These are phyloP conservation scores for Ustilago xerochloae DNA, from an alignment of 1,284 basidiomycete genomes.

Conservation along the genomic window DNA sequence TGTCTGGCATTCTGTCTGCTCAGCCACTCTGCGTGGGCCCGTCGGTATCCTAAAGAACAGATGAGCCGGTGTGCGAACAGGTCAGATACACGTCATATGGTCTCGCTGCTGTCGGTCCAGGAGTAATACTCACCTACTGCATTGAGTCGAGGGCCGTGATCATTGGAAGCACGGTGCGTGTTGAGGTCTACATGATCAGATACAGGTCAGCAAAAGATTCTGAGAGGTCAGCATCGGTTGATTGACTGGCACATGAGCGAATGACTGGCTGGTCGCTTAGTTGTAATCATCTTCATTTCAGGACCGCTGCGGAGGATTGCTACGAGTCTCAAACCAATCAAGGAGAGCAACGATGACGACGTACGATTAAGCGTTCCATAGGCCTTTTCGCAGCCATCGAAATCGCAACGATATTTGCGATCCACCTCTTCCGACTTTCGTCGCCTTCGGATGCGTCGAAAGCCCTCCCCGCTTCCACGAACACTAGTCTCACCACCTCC, in stretches of 20 bases:
- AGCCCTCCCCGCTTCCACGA: conserved; percentile 1
- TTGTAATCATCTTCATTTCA: too few relatives aligned
- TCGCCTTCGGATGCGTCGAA: conserved; percentile 46
- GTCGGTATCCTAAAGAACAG: conserved; percentile 23
- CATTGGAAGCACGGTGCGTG: conserved; percentile 44
- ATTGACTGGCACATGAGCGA: too few relatives aligned
- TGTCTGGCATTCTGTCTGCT: neutral
- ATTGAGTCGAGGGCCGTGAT: conserved; percentile 45
- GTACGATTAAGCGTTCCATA: conserved; percentile 84
- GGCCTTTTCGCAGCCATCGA: conserved; percentile 82
- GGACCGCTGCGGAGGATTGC: too few relatives aligned
- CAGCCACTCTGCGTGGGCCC: conserved; percentile 29
- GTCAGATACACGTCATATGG: neutral
- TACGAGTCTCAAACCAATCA: too few relatives aligned
- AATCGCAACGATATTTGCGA: conserved; percentile 83
- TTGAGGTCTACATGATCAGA: conserved; percentile 34
- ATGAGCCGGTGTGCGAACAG: neutral
- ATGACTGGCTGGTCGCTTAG: too few relatives aligned
- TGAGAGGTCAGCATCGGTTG: too few relatives aligned
- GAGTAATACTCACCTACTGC: conserved; percentile 31
- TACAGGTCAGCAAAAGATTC: neutral
- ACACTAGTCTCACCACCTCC: conserved; percentile 1
- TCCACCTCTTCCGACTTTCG: conserved; percentile 74
- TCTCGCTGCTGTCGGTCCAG: neutral
- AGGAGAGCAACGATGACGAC: conserved; percentile 4